Conservation (phyloP, 2,329 filamentous ascomycete genomes). For the Didymella pomorum region DNA sequence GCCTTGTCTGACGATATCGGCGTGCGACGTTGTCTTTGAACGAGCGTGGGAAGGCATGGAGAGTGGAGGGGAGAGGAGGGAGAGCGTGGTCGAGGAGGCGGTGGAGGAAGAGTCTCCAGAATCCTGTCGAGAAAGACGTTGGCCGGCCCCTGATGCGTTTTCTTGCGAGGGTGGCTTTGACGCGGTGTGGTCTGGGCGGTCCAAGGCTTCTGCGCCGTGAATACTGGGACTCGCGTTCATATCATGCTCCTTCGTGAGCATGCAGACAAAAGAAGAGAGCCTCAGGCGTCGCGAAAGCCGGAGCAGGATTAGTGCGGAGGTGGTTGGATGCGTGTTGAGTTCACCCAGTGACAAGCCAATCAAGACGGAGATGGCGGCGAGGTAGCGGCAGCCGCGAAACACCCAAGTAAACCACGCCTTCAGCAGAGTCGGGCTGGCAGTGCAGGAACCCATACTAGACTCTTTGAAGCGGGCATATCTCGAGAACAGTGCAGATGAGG, state of each 20-base stretch:
- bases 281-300: slow-evolving; percentile 45
- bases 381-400: slow-evolving; percentile 11
- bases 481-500: slow-evolving; percentile 22
- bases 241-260: slow-evolving; percentile 33
- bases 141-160: slow-evolving; percentile 28
- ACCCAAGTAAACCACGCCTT: slow-evolving; percentile 43
- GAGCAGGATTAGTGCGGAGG: slow-evolving; percentile 45
- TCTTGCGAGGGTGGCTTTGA: slow-evolving; percentile 31
- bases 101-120: slow-evolving; percentile 24
- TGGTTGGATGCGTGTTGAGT: slow-evolving; percentile 40
- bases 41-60: slow-evolving; percentile 43
- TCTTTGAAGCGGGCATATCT: slow-evolving; percentile 41
- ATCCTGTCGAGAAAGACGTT: slow-evolving; percentile 23
- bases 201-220: slow-evolving; percentile 31
- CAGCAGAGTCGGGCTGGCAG: slow-evolving; percentile 36
- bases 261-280: slow-evolving; percentile 34
- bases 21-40: slow-evolving; percentile 46
- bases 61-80: slow-evolving; percentile 24
- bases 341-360: slow-evolving; percentile 19
- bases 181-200: slow-evolving; percentile 38
- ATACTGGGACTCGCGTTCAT: slow-evolving; percentile 34
- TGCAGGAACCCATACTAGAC: slow-evolving; percentile 46
- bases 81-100: slow-evolving; percentile 29
- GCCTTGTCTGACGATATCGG: slow-evolving; percentile 46
- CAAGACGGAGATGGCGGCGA: background rate